These are phyloP conservation scores for Hansenula sp. DNA, from an alignment of 1,139 yeast genomes.

Conservation along the genomic window DNA sequence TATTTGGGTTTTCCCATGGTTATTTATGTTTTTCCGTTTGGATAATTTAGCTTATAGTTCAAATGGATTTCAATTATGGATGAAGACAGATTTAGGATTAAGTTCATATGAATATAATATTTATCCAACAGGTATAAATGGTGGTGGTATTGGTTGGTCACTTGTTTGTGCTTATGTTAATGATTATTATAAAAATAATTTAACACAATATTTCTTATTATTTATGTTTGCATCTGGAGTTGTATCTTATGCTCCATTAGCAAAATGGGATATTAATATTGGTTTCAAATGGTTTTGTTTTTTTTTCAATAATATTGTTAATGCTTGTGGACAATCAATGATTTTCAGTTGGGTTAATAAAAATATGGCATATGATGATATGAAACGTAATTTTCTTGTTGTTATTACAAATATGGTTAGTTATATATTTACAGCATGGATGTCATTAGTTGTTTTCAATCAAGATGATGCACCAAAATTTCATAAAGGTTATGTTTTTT, in stretches of 20 bases:
- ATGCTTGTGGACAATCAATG: constrained; percentile 36
- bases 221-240: constrained; percentile 33
- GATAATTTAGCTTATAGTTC: constrained; percentile 36
- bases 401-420: constrained; percentile 46
- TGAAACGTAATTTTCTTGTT: constrained; percentile 45
- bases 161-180: constrained; percentile 35
- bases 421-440: constrained; percentile 23
- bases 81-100: constrained; percentile 35
- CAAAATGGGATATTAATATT: constrained; percentile 42
- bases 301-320: constrained; percentile 42
- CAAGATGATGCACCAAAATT: constrained; percentile 41
- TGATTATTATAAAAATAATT: constrained; percentile 39
- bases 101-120: constrained; percentile 39
- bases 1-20: constrained; percentile 35
- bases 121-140: constrained; percentile 43
- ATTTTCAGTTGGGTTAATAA: constrained; percentile 51
- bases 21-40: constrained; percentile 44
- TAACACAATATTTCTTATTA: constrained; percentile 34
- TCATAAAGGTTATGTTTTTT: constrained; percentile 43
- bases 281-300: constrained; percentile 46
- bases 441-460: constrained; percentile 40
- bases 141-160: constrained; percentile 37
- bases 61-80: constrained; percentile 49
- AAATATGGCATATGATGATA: constrained; percentile 37
- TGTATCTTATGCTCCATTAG: constrained; percentile 38